Conservation (phyloP, 495 filamentous ascomycete genomes). For the Aspergillus sclerotiicarbonarius region DNA sequence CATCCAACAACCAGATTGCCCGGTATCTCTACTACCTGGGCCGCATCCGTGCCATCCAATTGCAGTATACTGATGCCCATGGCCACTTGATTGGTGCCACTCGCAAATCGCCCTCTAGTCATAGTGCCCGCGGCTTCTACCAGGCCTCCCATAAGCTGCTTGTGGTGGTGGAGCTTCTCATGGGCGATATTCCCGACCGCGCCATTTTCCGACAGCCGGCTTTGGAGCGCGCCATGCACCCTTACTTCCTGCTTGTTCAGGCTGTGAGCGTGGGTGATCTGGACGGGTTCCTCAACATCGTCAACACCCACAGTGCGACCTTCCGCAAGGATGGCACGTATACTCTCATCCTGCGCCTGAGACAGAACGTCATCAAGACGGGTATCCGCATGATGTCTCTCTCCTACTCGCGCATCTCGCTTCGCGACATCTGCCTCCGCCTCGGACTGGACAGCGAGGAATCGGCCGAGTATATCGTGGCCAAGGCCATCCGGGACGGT, state of each 20-base stretch:
- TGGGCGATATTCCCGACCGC: constrained; percentile 98
- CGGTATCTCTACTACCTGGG: constrained; percentile 95
- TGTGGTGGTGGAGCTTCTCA: constrained; percentile 91
- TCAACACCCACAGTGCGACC: constrained; percentile 72
- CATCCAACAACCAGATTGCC: constrained; percentile 96
- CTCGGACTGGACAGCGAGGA: constrained; percentile 91
- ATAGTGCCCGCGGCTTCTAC: constrained; percentile 87
- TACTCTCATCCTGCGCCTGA: constrained; percentile 86
- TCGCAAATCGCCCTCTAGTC: constrained; percentile 87
- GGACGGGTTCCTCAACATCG: constrained; percentile 82
- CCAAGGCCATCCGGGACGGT: constrained; percentile 96
- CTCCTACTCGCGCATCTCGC: constrained; percentile 95
- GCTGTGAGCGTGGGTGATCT: constrained; percentile 94
- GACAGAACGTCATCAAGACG: constrained; percentile 99
- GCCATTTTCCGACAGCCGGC: constrained; percentile 84
- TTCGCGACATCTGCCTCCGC: constrained; percentile 95
- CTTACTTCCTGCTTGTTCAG: constrained; percentile 89
- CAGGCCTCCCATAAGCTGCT: constrained; percentile 92
- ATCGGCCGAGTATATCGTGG: constrained; percentile 97
- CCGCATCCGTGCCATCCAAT: constrained; percentile 91
- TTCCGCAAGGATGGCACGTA: constrained; percentile 95
- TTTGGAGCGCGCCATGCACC: constrained; percentile 81
- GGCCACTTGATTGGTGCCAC: constrained; percentile 88
- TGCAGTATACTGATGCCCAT: constrained; percentile 96
- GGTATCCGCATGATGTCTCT: constrained; percentile 98